phyloP scores from a whole-genome alignment of 306 rosid genomes.

The Castanea mollissima region DNA sequence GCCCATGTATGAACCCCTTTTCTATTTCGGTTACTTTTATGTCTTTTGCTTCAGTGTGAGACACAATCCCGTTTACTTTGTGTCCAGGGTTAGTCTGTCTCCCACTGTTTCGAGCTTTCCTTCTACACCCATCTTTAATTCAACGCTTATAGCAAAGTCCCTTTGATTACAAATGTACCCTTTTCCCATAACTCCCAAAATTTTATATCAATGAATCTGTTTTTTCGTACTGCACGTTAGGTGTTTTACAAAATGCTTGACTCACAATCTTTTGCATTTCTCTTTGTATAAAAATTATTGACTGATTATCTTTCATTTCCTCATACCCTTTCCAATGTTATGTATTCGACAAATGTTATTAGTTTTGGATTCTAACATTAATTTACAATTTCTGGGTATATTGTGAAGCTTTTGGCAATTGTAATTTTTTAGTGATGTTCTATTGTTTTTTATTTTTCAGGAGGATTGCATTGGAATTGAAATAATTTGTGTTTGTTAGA shows the following conservation, averaged over 20 bases:
- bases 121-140: not conserved
- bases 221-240: not conserved
- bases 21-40: too few species aligned
- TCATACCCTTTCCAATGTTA: not conserved
- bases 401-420: not conserved
- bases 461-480: not conserved
- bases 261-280: not conserved
- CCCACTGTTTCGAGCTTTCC: too few species aligned
- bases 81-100: too few species aligned
- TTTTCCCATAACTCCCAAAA: not conserved
- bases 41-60: too few species aligned
- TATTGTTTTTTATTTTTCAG: not conserved
- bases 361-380: fast-evolving
- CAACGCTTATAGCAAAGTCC: not conserved
- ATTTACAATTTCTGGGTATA: not conserved
- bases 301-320: not conserved
- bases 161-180: not conserved
- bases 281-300: too few species aligned
- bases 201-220: not conserved
- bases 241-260: not conserved
- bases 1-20: too few species aligned
- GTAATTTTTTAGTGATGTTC: not conserved
- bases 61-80: too few species aligned
- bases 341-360: not conserved
- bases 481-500: conserved; percentile 5